Conservation (phyloP, 106 monocot species). For the Dendrobium huoshanense region DNA sequence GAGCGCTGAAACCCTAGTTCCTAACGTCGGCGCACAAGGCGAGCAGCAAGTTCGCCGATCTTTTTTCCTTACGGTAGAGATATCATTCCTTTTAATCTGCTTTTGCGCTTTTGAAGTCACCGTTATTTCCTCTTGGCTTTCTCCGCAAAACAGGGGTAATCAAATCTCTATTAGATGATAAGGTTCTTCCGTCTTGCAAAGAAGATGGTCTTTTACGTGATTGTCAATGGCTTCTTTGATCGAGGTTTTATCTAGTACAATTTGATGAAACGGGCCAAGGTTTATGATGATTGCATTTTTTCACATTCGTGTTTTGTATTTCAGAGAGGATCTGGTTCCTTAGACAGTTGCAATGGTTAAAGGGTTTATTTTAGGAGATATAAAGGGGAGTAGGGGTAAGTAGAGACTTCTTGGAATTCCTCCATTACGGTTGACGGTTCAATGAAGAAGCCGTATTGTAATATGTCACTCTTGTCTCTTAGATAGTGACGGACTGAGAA, state of each 20-base stretch:
- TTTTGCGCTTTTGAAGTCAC: not conserved
- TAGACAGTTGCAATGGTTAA: not conserved
- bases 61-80: not conserved
- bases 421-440: not conserved
- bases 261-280: not conserved
- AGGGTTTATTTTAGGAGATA: not conserved
- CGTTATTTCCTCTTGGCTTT: not conserved
- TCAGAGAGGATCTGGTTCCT: not conserved
- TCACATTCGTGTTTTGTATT: not conserved
- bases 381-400: not conserved
- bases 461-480: not conserved
- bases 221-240: not conserved
- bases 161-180: not conserved
- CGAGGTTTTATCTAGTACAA: not conserved
- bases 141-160: not conserved
- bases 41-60: not conserved
- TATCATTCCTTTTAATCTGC: not conserved
- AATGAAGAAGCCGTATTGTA: not conserved
- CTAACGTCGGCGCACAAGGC: not conserved
- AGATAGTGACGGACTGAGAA: not conserved
- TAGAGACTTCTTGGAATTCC: not conserved
- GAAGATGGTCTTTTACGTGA: not conserved
- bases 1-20: not conserved
- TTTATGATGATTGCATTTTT: not conserved
- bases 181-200: not conserved